Evolutionary conservation across 352 stramenopile genomes (phyloP), one percentile per base, ranked within the genome.

Genomic region (Globisporangium viniferum): DNA sequence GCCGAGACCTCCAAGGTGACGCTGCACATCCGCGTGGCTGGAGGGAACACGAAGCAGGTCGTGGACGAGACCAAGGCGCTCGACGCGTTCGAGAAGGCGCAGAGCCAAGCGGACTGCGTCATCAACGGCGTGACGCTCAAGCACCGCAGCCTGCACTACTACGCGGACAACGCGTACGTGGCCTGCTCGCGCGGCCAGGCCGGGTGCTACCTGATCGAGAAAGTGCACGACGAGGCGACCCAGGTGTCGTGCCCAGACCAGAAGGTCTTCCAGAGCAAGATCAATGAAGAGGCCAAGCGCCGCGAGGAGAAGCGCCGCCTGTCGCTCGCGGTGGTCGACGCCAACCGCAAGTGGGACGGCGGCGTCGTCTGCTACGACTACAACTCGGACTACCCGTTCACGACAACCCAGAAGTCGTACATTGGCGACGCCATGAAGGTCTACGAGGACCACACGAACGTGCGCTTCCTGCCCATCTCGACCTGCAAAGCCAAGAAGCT

Each of bases 281-380:
- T 73, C 27, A 31, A 67, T 0, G 59, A 66, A 1, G 74, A 81
- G 20, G 58, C 74, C 3, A 67, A 70, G 49, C 48, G 69, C 22
- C 70, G 77, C 4, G 64, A 75, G 7, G 41, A 64, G 8, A 73
- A 78, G 51, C 81, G 84, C 27, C 77, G 78, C 9, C 78, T 93
- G 10, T 93, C 85, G 36, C 70, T 93, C 24, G 70, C 84, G 3
- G 85, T 93, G 10, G 82, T 90, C 20, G 81, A 87, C 36, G 78
- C 76, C 14, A 77, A 80, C 31, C 82, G 85, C 51, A 83, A 83
- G 54, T 93, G 85, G 85, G 74, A 82, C 64, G 70, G 69, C 51
- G 84, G 84, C 39, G 85, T 94, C 39, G 75, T 94, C 14, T 94
- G 86, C 79, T 94, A 89, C 75, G 73, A 82, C 58, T 71, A 87